A percentile compares a stretch with the other conserved stretches of the same genome.
phyloP scores from a whole-genome alignment of 2,329 filamentous ascomycete genomes.

The Stagonosporopsis tanaceti region DNA sequence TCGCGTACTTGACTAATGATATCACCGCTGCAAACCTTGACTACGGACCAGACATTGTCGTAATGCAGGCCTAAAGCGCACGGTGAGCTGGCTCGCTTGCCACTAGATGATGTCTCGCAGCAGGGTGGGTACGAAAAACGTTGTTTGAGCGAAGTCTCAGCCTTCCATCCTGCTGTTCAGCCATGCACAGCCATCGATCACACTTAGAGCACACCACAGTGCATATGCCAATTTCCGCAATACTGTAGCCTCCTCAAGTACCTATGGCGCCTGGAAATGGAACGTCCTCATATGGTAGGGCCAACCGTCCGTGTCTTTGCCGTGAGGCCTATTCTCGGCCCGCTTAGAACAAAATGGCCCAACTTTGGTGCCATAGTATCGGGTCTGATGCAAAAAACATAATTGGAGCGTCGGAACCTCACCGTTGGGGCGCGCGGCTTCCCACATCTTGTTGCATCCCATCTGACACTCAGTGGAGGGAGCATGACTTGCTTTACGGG shows the following conservation, averaged over 20 bases:
- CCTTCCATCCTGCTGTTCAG: not conserved
- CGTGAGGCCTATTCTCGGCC: conserved; percentile 21
- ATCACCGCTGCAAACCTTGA: conserved; percentile 3
- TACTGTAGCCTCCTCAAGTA: not conserved
- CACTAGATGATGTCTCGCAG: conserved; percentile 24
- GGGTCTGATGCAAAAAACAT: conserved; percentile 25
- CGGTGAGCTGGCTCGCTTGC: conserved; percentile 23
- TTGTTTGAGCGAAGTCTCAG: conserved; percentile 7
- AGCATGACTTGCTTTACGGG: conserved; percentile 33
- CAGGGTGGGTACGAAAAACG: conserved; percentile 20
- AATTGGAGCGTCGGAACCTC: conserved; percentile 28
- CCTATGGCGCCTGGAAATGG: not conserved
- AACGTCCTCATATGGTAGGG: conserved; percentile 1
- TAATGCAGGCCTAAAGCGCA: conserved; percentile 16
- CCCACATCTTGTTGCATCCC: conserved; percentile 26
- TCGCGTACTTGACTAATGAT: conserved; percentile 8
- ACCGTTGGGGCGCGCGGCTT: conserved; percentile 24
- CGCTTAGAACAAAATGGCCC: conserved; percentile 20
- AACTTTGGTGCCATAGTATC: conserved; percentile 20
- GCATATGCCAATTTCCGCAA: conserved; percentile 1
- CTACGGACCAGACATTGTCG: not conserved
- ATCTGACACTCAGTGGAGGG: conserved; percentile 22
- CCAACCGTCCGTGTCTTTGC: conserved; percentile 13
- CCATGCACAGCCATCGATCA: conserved; percentile 5
- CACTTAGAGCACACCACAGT: conserved; percentile 1